Percentiles rank a stretch among this genome's conserved stretches.
Evolutionary conservation across 441 rosid species (phyloP).

Genomic region (Arabidopsis lyrata): DNA sequence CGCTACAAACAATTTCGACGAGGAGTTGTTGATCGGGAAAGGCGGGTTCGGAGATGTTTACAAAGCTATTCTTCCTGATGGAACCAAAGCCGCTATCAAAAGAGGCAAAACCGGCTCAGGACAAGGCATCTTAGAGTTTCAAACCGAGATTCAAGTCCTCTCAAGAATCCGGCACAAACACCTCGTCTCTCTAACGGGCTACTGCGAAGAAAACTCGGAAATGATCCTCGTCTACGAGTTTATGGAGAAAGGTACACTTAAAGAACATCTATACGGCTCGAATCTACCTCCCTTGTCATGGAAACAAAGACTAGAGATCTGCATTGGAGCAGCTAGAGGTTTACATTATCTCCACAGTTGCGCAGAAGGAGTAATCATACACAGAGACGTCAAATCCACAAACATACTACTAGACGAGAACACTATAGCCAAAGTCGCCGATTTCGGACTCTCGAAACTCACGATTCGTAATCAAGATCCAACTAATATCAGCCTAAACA

Average conservation of each 20-base stretch:
- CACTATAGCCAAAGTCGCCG: slow-evolving; percentile 49
- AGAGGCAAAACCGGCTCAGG: slow-evolving; percentile 38
- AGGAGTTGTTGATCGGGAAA: slow-evolving; percentile 30
- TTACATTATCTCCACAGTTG: slow-evolving; percentile 46
- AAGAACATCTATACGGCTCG: slow-evolving; percentile 41
- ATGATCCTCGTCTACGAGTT: slow-evolving; percentile 48
- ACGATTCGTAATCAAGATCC: slow-evolving; percentile 43
- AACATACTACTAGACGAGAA: slow-evolving; percentile 55
- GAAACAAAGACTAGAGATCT: slow-evolving; percentile 45
- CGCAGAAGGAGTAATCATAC: slow-evolving; percentile 45
- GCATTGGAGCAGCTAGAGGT: slow-evolving; percentile 46
- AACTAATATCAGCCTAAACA: slow-evolving; percentile 26
- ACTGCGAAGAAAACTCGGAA: slow-evolving; percentile 39
- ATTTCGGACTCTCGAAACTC: slow-evolving; percentile 54
- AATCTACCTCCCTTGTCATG: slow-evolving; percentile 27
- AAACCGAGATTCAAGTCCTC: slow-evolving; percentile 43
- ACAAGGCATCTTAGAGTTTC: slow-evolving; percentile 40
- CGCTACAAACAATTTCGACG: slow-evolving; percentile 42
- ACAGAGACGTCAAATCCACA: slow-evolving; percentile 53
- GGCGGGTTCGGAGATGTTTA: slow-evolving; percentile 47
- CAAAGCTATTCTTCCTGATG: slow-evolving; percentile 33
- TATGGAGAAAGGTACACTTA: slow-evolving; percentile 47
- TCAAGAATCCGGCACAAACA: slow-evolving; percentile 42
- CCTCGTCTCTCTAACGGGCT: slow-evolving; percentile 40
- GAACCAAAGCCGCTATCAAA: slow-evolving; percentile 39